Evolutionary conservation across 306 rosid genomes (phyloP).

Genomic region (Malus fusca): DNA sequence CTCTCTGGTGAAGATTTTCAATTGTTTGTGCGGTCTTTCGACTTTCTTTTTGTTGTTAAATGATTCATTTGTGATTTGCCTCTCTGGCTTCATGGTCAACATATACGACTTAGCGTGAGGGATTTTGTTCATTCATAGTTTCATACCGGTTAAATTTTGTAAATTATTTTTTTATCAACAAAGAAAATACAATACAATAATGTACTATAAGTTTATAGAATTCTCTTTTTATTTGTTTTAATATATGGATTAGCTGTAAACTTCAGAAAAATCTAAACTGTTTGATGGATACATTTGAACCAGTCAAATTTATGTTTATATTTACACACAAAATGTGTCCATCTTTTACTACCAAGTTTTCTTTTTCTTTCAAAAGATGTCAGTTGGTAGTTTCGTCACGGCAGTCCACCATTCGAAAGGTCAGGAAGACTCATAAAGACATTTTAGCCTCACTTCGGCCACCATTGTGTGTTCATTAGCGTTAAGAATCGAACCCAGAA

Average conservation of each 20-base stretch:
- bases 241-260: not conserved
- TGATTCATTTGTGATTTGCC: not conserved
- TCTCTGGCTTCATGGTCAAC: not conserved
- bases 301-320: not conserved
- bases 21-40: not conserved
- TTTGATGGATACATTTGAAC: not conserved
- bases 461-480: too few relatives aligned
- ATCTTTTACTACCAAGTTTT: too few relatives aligned
- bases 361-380: too few relatives aligned
- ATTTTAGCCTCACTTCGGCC: accelerated
- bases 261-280: not conserved
- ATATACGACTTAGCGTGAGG: not conserved
- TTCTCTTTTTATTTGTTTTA: not conserved
- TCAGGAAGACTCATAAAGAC: too few relatives aligned
- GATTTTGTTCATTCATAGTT: not conserved
- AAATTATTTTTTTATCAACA: not conserved
- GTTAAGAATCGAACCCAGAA: too few relatives aligned
- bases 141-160: not conserved
- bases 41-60: not conserved
- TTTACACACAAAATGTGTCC: too few relatives aligned
- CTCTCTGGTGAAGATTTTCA: too few relatives aligned
- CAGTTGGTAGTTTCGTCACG: too few relatives aligned
- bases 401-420: too few relatives aligned
- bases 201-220: not conserved
- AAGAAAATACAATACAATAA: not conserved